Conservation (phyloP, 139 green algal genomes). For the Picochlorum sp. region DNA sequence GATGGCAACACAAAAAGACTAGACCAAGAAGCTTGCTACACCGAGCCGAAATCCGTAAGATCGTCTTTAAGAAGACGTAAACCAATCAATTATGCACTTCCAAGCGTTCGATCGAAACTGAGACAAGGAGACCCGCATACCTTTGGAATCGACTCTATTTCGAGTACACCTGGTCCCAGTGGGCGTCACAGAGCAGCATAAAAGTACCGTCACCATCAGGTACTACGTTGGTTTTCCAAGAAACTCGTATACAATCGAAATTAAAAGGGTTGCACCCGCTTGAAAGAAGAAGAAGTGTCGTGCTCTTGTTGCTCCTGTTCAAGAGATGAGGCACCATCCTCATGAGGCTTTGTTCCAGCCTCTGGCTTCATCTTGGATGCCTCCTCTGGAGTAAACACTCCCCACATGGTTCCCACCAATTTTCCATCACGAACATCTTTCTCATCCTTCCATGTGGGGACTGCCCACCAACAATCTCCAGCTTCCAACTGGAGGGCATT, state of each 20-base stretch:
- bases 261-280: too few species aligned
- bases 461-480: slow-evolving; percentile 47
- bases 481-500: slow-evolving; percentile 42
- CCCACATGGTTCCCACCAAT: slow-evolving; percentile 39
- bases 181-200: too few species aligned
- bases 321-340: not conserved
- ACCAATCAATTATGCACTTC: not conserved
- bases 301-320: too few species aligned
- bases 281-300: too few species aligned
- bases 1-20: too few species aligned
- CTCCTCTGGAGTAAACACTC: slow-evolving; percentile 20
- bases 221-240: too few species aligned
- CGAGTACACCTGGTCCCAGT: too few species aligned
- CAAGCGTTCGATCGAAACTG: not conserved
- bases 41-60: too few species aligned
- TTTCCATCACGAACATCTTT: slow-evolving; percentile 27
- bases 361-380: slow-evolving; percentile 20
- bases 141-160: too few species aligned
- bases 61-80: not conserved
- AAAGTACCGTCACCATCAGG: too few species aligned
- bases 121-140: not conserved
- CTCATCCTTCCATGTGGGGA: slow-evolving; percentile 31
- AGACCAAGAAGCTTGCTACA: too few species aligned
- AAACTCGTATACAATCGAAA: too few species aligned
- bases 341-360: slow-evolving; percentile 5